A percentile compares a stretch with the other conserved stretches of the same genome.
Conservation (phyloP, 192 early-diverging fungal genomes). For the Mortierella alpina region DNA sequence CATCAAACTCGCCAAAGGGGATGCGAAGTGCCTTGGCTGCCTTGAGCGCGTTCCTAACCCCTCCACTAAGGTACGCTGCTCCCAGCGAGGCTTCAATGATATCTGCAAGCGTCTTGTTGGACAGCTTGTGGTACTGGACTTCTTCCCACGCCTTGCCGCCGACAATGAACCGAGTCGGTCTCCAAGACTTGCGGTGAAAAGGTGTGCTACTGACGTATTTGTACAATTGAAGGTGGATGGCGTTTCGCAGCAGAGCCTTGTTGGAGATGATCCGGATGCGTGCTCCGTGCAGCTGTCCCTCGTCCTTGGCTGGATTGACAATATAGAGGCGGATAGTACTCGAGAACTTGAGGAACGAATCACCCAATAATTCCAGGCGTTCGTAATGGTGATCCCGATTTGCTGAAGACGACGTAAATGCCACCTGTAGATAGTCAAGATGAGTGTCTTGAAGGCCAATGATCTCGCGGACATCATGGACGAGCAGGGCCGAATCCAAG, state of each 20-base stretch:
- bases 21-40: conserved; percentile 67
- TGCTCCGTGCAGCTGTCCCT: conserved; percentile 81
- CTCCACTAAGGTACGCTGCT: conserved; percentile 72
- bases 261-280: conserved; percentile 85
- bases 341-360: conserved; percentile 87
- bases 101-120: conserved; percentile 89
- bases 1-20: conserved; percentile 64
- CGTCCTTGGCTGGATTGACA: conserved; percentile 75
- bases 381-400: conserved; percentile 82
- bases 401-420: conserved; percentile 80
- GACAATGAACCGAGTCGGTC: conserved; percentile 58
- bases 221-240: conserved; percentile 64
- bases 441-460: conserved; percentile 52
- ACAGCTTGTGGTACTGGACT: conserved; percentile 61
- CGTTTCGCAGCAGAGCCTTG: conserved; percentile 68
- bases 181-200: conserved; percentile 70
- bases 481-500: conserved; percentile 68
- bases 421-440: conserved; percentile 65
- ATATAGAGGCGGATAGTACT: conserved; percentile 82
- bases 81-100: conserved; percentile 87
- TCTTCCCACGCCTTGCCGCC: conserved; percentile 42
- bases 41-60: conserved; percentile 61
- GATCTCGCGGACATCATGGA: conserved; percentile 52
- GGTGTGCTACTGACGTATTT: conserved; percentile 70
- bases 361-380: conserved; percentile 89